Base-by-base conservation (phyloP, 208 protist genomes). In the Zelonia costaricensis region DNA sequence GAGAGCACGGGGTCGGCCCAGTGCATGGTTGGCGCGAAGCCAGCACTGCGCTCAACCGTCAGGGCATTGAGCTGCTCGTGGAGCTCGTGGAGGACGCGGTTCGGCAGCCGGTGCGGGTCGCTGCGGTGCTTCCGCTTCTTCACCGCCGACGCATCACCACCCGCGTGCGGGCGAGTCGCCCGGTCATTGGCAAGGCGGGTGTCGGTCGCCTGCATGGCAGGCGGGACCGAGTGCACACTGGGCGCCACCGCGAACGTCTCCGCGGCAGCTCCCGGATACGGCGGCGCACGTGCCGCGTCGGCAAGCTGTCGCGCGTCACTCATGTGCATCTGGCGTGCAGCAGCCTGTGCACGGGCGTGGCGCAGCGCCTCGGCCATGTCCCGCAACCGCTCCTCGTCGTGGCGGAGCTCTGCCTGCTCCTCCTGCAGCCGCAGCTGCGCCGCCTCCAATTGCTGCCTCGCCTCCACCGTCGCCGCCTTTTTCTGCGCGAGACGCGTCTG, bases 361-460 rank as follows among this genome's bases (percentile, higher is more conserved):
- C 75, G 48, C 55, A 94, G 66, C 3, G 74, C 67, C 45, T 89
- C 56, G 16, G 35, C 22, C 68, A 82, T 83, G 47, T 88, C 67
- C 16, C 70, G 69, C 40, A 94, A 60, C 23, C 78, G 30, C 38
- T 82, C 56, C 22, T 54, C 49, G 61, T 82, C 81, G 28, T 74
- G 51, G n/a, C 60, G 69, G 16, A 94, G 71, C 31, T 82, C 52
- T 12, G 51, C 49, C 22, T 76, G 74, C 27, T 90, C 84, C 54
- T 86, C 69, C 12, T 70, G 69, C 8, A 94, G 55, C 8, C 30
- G 69, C 31, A 72, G 64, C 20, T 78, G 57, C 25, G 78, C 82
- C 7, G 18, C 25, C 42, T 12, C 42, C 4, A 92, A 57, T n/a
- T 70, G 25, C 10, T 38, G 36, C 71, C 76, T 83, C 56, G 82